These are phyloP conservation scores for Brassica rapa DNA, from an alignment of 345 rosid species.

Conservation along the genomic window DNA sequence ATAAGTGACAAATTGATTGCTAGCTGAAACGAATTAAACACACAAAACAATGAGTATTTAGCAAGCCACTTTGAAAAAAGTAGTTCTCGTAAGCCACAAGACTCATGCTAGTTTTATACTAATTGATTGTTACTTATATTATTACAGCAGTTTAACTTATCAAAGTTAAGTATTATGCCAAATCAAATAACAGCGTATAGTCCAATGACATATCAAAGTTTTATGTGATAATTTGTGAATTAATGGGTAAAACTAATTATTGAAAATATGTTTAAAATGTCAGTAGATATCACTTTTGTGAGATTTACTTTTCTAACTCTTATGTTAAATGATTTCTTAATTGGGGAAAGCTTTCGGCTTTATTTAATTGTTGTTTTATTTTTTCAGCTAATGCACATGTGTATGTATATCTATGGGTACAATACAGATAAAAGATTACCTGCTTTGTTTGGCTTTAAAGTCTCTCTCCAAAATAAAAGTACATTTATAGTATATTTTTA, in stretches of 20 bases:
- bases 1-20: not conserved
- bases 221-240: not conserved
- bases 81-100: constrained; percentile 14
- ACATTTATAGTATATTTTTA: not conserved
- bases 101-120: constrained; percentile 1
- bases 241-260: not conserved
- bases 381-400: constrained; percentile 29
- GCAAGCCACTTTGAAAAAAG: not conserved
- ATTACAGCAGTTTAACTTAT: not conserved
- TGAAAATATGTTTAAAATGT: not conserved
- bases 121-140: not conserved
- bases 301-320: not conserved
- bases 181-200: not conserved
- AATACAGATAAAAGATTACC: constrained; percentile 31
- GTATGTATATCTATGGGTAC: constrained; percentile 19
- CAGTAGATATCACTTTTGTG: not conserved
- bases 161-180: not conserved
- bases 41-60: constrained; percentile 8
- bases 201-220: not conserved
- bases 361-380: constrained; percentile 8
- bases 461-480: constrained; percentile 14
- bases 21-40: not conserved
- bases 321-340: constrained; percentile 6
- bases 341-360: constrained; percentile 23
- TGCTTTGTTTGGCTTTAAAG: too few relatives aligned